Percentiles rank a stretch among this genome's conserved stretches.
Conservation (phyloP, 2,329 filamentous ascomycete genomes). For the Epichloe glyceriae region DNA sequence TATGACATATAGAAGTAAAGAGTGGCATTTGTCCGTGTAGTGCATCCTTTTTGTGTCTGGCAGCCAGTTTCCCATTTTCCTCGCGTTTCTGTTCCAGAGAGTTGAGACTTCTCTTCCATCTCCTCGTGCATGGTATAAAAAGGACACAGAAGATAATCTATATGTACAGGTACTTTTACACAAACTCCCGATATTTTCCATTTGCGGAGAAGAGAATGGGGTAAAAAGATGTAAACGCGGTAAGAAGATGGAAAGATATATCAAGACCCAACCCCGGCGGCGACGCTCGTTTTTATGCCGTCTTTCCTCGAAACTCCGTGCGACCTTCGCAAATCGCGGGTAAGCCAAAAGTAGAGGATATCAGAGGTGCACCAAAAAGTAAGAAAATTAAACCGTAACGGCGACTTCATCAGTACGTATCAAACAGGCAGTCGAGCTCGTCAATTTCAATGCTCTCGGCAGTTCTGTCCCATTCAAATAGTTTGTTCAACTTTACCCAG, state of each 20-base stretch:
- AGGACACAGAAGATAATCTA: neutral
- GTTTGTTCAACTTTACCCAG: constrained; percentile 27
- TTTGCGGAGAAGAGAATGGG: neutral
- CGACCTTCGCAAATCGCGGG: constrained; percentile 10
- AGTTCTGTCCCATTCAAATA: constrained; percentile 51
- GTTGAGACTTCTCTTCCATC: neutral
- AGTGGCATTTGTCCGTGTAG: constrained; percentile 6
- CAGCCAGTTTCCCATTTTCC: neutral
- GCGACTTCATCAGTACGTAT: constrained; percentile 44
- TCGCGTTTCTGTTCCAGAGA: neutral
- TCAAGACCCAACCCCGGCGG: neutral
- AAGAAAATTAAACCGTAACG: neutral
- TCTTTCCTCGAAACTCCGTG: constrained; percentile 8
- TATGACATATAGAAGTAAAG: neutral
- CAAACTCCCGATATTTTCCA: neutral
- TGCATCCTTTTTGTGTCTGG: neutral
- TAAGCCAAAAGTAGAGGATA: constrained; percentile 1
- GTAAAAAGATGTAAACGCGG: neutral
- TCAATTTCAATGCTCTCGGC: constrained; percentile 87
- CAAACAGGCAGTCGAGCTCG: constrained; percentile 79
- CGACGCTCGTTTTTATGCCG: neutral
- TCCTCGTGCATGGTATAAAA: constrained; percentile 13
- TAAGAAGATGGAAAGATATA: neutral
- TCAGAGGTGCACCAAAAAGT: neutral
- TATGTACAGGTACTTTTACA: neutral